Base-by-base conservation (phyloP, 2,329 filamentous ascomycete species). In the Stachybotrys chlorohalonatus region DNA sequence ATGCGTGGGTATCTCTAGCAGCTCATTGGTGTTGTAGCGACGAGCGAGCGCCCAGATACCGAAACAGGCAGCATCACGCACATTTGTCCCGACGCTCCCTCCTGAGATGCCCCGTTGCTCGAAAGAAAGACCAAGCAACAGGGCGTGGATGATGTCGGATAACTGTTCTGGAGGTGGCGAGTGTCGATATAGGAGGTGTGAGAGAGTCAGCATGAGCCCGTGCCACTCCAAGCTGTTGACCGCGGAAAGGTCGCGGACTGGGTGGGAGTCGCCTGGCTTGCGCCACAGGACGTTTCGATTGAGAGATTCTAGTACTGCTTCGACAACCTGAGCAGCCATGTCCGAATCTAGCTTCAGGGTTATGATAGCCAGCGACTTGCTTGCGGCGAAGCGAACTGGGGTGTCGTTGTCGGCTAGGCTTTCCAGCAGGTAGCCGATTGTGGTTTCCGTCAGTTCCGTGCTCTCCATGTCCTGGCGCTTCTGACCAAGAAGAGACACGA, bases 31-130 rank as follows among this genome's bases (percentile, higher is more conserved):
- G 1, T 83, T 85, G 63, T 97, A 99, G 54, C 93, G 86, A 54
- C 94, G 82, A 24, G 93, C 90, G 7, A 97, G 70, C 1, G 92
- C 88, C 94, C 94, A 99, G 30, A 97, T 86, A 7, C 94, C 94
- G 67, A 97, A 99, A 67, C 92, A 96, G 3, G 94, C 90, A 11
- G 94, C 93, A 73, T 99, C 94, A 50, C 94, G 84, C 15, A 99
- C 92, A 62, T 95, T 96, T 1, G 89, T 87, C 2, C 94, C 94
- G 11, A 93, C 78, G 3, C 90, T 92, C 11, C 81, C 84, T n/a
- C 94, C 93, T 3, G 90, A 90, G 0, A 90, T 82, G 49, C 87
- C 89, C 56, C 92, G 82, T 64, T 96, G 90, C 69, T 99, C 92
- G 65, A 97, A 99, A 1, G 85, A 84, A 31, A 97, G 76, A 0